phyloP scores from a whole-genome alignment of 2,329 filamentous ascomycete genomes.

The Cytospora mali region DNA sequence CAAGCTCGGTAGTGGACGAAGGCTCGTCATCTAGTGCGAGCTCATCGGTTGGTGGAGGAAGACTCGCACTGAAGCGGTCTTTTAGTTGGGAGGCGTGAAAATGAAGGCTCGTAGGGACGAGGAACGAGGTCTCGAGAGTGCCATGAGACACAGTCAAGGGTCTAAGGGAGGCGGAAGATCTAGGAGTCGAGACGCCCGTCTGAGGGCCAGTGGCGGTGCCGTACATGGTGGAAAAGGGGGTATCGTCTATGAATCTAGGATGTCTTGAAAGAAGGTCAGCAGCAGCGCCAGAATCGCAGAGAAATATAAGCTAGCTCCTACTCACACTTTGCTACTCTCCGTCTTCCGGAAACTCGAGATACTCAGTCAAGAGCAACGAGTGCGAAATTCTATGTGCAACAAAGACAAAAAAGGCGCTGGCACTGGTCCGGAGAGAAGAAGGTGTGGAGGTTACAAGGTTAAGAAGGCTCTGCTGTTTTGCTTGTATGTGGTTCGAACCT shows the following conservation, averaged over 20 bases:
- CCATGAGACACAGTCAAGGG: slow-evolving; percentile 90
- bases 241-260: slow-evolving; percentile 43
- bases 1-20: slow-evolving; percentile 90
- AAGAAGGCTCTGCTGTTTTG: slow-evolving; percentile 10
- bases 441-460: slow-evolving; percentile 1
- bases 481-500: not conserved
- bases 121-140: slow-evolving; percentile 92
- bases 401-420: slow-evolving; percentile 12
- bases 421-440: not conserved
- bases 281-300: not conserved
- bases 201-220: slow-evolving; percentile 80
- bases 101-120: slow-evolving; percentile 92
- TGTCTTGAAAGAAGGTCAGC: slow-evolving; percentile 21
- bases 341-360: slow-evolving; percentile 26
- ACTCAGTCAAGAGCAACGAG: slow-evolving; percentile 30
- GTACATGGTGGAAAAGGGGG: slow-evolving; percentile 70
- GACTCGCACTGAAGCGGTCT: slow-evolving; percentile 81
- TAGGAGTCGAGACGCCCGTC: slow-evolving; percentile 95
- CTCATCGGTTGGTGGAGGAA: slow-evolving; percentile 93
- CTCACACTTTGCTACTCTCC: slow-evolving; percentile 23
- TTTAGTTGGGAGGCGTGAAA: slow-evolving; percentile 95
- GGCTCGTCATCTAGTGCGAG: slow-evolving; percentile 98
- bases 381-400: slow-evolving; percentile 13
- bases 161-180: slow-evolving; percentile 88
- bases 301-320: not conserved